Percentiles rank a stretch among this genome's conserved stretches.
Evolutionary conservation across 768 basidiomycete species (phyloP).

Genomic region (Termitomyces sp.): DNA sequence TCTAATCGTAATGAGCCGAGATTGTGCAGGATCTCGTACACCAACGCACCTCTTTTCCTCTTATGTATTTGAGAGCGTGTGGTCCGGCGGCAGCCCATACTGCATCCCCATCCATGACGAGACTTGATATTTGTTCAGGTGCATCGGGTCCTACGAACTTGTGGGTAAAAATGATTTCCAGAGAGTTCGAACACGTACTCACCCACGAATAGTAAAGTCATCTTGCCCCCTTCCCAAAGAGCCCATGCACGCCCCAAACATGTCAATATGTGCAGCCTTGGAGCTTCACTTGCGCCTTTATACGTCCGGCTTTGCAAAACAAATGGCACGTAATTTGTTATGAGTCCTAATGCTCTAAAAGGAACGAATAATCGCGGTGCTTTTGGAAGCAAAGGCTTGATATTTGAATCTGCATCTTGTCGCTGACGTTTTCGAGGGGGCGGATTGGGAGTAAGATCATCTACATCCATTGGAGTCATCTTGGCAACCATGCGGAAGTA

Average conservation of each 20-base stretch:
- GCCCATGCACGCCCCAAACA: slow-evolving; percentile 90
- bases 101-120: slow-evolving; percentile 81
- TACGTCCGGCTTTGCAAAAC: slow-evolving; percentile 78
- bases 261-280: slow-evolving; percentile 78
- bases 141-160: slow-evolving; percentile 69
- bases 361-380: slow-evolving; percentile 75
- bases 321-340: slow-evolving; percentile 89
- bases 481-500: slow-evolving; percentile 5
- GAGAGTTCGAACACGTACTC: slow-evolving; percentile 29
- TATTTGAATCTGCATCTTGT: slow-evolving; percentile 22
- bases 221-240: slow-evolving; percentile 93
- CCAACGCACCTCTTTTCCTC: slow-evolving; percentile 76
- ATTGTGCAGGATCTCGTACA: slow-evolving; percentile 5
- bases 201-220: slow-evolving; percentile 93
- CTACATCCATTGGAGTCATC: slow-evolving; percentile 12
- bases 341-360: slow-evolving; percentile 91
- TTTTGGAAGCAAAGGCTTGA: slow-evolving; percentile 16
- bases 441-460: slow-evolving; percentile 18
- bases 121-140: slow-evolving; percentile 60
- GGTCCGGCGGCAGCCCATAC: slow-evolving; percentile 77
- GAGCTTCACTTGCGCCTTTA: slow-evolving; percentile 82
- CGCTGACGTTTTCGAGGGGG: slow-evolving; percentile 51
- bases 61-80: slow-evolving; percentile 67
- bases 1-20: slow-evolving; percentile 28
- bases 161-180: not conserved